Percentiles rank a stretch among this genome's conserved stretches.
Evolutionary conservation across 73 alveolate species (phyloP).

Genomic region (Symbiodinium natans): DNA sequence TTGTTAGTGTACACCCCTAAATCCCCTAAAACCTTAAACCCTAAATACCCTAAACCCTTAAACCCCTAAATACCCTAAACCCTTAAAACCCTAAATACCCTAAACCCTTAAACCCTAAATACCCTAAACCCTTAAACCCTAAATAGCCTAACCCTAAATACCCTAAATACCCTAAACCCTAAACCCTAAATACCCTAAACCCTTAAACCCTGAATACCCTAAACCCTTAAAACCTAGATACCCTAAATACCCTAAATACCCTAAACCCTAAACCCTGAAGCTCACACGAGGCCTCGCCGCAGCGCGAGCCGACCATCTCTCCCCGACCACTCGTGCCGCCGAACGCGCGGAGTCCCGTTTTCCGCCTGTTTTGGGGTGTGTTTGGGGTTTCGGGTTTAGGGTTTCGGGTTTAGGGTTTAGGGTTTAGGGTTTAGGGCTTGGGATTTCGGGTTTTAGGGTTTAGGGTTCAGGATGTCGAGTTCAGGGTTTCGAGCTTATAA

Average conservation of each 20-base stretch:
- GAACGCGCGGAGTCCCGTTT: too few relatives aligned
- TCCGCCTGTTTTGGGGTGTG: not conserved
- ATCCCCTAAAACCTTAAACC: too few relatives aligned
- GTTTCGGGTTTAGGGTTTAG: not conserved
- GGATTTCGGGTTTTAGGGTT: not conserved
- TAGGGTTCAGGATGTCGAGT: too few relatives aligned
- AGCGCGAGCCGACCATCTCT: not conserved
- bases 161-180: not conserved
- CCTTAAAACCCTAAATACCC: too few relatives aligned
- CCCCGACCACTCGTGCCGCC: not conserved
- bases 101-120: too few relatives aligned
- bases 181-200: not conserved
- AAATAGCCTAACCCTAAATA: not conserved
- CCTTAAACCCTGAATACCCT: not conserved
- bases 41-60: too few relatives aligned
- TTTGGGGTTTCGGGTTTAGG: not conserved
- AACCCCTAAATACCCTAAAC: not conserved
- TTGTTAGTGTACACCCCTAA: too few relatives aligned
- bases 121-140: too few relatives aligned
- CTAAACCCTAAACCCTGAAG: not conserved
- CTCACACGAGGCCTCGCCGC: too few relatives aligned
- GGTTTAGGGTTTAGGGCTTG: not conserved
- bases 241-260: not conserved
- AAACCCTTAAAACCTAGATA: not conserved
- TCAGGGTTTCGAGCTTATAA: too few relatives aligned